These are phyloP conservation scores for Neurospora tetraspora DNA, from an alignment of 495 filamentous ascomycete species.

Conservation along the genomic window DNA sequence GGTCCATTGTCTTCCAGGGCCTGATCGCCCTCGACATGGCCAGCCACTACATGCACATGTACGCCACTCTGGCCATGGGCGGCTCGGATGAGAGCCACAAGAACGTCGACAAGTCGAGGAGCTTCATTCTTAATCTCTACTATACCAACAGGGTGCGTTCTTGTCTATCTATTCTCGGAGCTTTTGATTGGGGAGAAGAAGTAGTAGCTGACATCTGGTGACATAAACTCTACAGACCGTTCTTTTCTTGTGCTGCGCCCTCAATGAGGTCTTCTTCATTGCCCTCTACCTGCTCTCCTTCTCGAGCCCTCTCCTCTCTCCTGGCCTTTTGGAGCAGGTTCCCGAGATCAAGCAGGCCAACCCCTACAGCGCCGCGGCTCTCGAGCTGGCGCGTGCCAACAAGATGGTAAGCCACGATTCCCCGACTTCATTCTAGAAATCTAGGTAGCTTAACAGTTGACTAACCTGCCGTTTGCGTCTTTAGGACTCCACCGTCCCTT, in stretches of 20 bases:
- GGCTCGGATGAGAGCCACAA: slow-evolving; percentile 77
- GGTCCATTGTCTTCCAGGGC: slow-evolving; percentile 85
- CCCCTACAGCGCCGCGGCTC: slow-evolving; percentile 82
- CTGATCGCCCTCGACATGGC: slow-evolving; percentile 87
- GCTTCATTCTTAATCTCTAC: slow-evolving; percentile 82
- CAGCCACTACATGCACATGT: slow-evolving; percentile 99
- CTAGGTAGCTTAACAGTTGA: not conserved
- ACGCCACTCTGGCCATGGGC: slow-evolving; percentile 77
- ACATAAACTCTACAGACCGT: slow-evolving; percentile 50
- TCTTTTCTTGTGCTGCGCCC: slow-evolving; percentile 77
- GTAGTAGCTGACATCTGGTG: slow-evolving; percentile 9
- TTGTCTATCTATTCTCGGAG: not conserved
- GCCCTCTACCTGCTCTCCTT: slow-evolving; percentile 96
- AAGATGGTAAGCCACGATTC: slow-evolving; percentile 64
- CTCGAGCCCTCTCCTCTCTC: slow-evolving; percentile 75
- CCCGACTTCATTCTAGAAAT: not conserved
- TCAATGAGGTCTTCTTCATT: slow-evolving; percentile 96
- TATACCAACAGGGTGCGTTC: slow-evolving; percentile 83
- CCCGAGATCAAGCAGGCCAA: slow-evolving; percentile 52
- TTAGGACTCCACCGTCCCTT: slow-evolving; percentile 52
- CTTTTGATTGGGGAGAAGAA: slow-evolving; percentile 1
- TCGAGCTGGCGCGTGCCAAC: slow-evolving; percentile 84
- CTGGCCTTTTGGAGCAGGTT: slow-evolving; percentile 54
- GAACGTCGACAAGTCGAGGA: slow-evolving; percentile 71
- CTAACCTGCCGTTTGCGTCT: not conserved